Conservation (phyloP, 441 rosid species). For the Eruca vesicaria region DNA sequence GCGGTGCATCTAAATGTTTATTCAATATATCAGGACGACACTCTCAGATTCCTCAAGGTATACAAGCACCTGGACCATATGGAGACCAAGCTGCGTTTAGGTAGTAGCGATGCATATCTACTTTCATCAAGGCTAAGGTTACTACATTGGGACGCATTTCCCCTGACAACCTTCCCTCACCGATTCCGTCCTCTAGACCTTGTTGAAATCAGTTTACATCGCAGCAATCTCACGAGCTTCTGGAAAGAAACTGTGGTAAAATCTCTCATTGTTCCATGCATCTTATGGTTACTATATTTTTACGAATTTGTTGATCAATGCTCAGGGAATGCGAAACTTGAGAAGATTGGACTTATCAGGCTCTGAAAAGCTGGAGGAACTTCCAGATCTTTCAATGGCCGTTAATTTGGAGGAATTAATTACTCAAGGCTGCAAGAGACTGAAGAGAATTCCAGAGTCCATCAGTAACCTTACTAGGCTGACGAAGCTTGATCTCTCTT, state of each 20-base stretch:
- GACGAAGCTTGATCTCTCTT: not conserved
- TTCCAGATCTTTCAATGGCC: not conserved
- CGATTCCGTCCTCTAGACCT: not conserved
- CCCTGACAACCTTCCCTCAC: not conserved
- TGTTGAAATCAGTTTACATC: not conserved
- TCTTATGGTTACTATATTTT: not conserved
- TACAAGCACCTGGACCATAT: not conserved
- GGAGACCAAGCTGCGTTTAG: not conserved
- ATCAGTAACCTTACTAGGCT: not conserved
- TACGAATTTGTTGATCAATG: not conserved
- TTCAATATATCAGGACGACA: not conserved
- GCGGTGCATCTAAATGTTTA: not conserved
- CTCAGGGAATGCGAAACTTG: not conserved
- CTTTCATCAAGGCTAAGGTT: not conserved
- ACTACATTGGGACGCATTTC: not conserved
- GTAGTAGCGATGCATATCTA: not conserved
- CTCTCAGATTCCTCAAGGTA: not conserved
- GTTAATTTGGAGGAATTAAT: not conserved
- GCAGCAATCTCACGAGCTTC: not conserved
- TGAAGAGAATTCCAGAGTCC: not conserved
- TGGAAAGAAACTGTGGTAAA: not conserved
- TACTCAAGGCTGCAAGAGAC: not conserved
- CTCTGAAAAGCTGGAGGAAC: not conserved
- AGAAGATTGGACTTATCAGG: not conserved
- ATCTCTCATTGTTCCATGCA: not conserved